Evolutionary conservation across 75 land plant species (phyloP).

Genomic region (Cryptomeria japonica): DNA sequence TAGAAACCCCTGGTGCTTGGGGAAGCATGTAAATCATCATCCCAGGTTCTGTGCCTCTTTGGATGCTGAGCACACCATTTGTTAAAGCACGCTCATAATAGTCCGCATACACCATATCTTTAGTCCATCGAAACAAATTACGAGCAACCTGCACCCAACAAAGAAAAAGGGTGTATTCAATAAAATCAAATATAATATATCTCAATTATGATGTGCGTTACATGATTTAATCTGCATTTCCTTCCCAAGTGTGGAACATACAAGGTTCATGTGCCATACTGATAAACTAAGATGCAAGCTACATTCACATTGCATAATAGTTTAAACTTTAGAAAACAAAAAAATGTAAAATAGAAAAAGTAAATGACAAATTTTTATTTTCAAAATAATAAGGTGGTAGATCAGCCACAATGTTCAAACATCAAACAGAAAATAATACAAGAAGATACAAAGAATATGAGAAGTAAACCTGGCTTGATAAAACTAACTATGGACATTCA

Average conservation of each 20-base stretch:
- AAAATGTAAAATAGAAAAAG: background rate
- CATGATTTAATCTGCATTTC: background rate
- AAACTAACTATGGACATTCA: too few species aligned
- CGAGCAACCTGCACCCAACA: slow-evolving; percentile 69
- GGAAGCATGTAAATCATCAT: slow-evolving; percentile 98
- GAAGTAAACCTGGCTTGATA: background rate
- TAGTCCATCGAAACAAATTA: slow-evolving; percentile 89
- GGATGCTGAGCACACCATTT: slow-evolving; percentile 90
- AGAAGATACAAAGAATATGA: background rate
- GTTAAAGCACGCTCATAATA: slow-evolving; percentile 90
- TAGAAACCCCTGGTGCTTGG: slow-evolving; percentile 71
- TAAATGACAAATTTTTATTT: background rate
- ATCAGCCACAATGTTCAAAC: background rate
- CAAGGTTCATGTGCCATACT: background rate
- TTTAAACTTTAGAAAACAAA: too few species aligned
- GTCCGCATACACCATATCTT: slow-evolving; percentile 83
- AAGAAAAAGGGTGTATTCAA: background rate
- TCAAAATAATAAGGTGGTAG: too few species aligned
- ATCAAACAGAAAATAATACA: too few species aligned
- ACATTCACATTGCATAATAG: background rate
- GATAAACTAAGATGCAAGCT: background rate
- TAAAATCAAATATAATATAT: background rate
- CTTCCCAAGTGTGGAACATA: background rate
- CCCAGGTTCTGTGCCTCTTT: slow-evolving; percentile 91
- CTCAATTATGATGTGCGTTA: background rate